Evolutionary conservation across 257 asterid genomes (phyloP).

Genomic region (Solanum infundibuliforme): DNA sequence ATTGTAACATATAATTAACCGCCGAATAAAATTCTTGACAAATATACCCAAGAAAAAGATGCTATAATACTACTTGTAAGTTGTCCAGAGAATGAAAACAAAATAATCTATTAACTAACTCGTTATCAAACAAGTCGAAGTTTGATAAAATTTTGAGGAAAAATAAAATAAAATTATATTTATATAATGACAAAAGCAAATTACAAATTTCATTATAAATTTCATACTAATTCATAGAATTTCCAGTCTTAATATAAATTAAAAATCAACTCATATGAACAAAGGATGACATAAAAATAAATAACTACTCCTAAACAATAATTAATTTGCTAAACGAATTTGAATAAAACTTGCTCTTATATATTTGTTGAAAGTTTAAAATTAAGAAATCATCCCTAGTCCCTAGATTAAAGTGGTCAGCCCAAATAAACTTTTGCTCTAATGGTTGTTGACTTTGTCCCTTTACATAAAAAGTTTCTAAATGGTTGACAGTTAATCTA

Average conservation of each 20-base stretch:
- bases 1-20: too few relatives aligned
- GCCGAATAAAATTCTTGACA: background rate
- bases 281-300: background rate
- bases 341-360: background rate
- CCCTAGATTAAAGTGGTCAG: background rate
- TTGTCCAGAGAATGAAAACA: background rate
- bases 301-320: background rate
- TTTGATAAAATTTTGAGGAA: background rate
- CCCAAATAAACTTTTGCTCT: background rate
- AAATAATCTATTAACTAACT: background rate
- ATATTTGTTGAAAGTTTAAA: background rate
- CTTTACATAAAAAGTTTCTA: background rate
- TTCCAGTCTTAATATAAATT: background rate
- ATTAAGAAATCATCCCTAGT: background rate
- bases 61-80: background rate
- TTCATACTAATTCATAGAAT: background rate
- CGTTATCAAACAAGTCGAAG: background rate
- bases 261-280: background rate
- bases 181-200: background rate
- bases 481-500: background rate
- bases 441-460: background rate
- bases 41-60: background rate
- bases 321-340: background rate
- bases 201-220: background rate
- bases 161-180: too few relatives aligned